phyloP scores from a whole-genome alignment of 2,329 filamentous ascomycete genomes.

The Epichloe bromicola region DNA sequence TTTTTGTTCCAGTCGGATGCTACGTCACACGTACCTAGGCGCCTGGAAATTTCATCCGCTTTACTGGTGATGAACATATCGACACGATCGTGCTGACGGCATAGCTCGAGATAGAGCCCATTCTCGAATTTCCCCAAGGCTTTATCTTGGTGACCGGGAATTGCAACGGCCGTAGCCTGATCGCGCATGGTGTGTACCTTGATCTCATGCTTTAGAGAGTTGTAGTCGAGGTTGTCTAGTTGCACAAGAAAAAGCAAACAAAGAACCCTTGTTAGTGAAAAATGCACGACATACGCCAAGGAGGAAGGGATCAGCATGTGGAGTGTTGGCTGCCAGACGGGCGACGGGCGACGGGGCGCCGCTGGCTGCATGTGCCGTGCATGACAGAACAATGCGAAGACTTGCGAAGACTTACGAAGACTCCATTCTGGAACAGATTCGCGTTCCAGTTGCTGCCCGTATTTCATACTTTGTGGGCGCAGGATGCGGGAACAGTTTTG shows the following conservation, averaged over 20 bases:
- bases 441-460: constrained; percentile 47
- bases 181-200: constrained; percentile 64
- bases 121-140: constrained; percentile 53
- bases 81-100: constrained; percentile 62
- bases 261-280: background rate
- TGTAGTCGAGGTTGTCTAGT: constrained; percentile 77
- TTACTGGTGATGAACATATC: constrained; percentile 71
- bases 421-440: constrained; percentile 75
- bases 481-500: background rate
- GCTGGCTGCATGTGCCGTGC: background rate
- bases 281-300: background rate
- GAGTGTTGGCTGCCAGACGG: background rate
- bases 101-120: constrained; percentile 58
- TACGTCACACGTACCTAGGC: constrained; percentile 42
- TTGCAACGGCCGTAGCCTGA: constrained; percentile 56
- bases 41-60: constrained; percentile 59
- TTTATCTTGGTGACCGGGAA: constrained; percentile 55
- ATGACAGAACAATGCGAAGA: background rate
- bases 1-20: background rate
- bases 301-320: background rate
- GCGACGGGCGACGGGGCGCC: too few species aligned
- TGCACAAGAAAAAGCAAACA: background rate
- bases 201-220: constrained; percentile 73
- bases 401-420: constrained; percentile 43
- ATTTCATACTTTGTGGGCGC: constrained; percentile 22